Conservation (phyloP, 176 grass and related monocot genomes). For the Juncus effusus region DNA sequence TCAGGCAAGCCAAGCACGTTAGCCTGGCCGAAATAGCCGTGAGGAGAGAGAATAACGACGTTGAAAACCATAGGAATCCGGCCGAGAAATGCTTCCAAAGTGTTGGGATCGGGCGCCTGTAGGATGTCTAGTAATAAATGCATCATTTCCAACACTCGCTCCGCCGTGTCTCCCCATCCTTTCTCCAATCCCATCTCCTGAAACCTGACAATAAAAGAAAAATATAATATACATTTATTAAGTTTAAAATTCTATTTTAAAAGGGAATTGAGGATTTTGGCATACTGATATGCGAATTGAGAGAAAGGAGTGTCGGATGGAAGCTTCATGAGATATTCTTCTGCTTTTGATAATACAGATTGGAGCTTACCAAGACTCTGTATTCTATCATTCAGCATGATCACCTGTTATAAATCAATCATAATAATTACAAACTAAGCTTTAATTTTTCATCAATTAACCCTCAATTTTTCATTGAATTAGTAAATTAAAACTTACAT, state of each 20-base stretch:
- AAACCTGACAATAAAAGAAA: conserved; percentile 49
- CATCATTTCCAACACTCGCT: conserved; percentile 82
- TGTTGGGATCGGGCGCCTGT: conserved; percentile 89
- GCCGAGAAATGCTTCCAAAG: conserved; percentile 84
- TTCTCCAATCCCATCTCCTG: conserved; percentile 98
- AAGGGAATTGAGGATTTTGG: conserved; percentile 4
- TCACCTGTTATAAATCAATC: conserved; percentile 41
- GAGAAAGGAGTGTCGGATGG: conserved; percentile 62
- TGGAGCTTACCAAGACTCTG: conserved; percentile 74
- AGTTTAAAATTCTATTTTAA: background rate
- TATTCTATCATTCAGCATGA: conserved; percentile 97
- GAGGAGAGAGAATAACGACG: conserved; percentile 87
- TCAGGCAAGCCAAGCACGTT: conserved; percentile 97
- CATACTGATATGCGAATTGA: conserved; percentile 73
- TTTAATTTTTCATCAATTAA: background rate
- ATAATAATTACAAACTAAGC: conserved; percentile 17
- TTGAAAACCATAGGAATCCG: conserved; percentile 98
- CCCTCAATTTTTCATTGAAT: background rate
- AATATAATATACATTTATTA: background rate
- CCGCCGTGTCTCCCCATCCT: conserved; percentile 95
- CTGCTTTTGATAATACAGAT: conserved; percentile 78
- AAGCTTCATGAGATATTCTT: conserved; percentile 73
- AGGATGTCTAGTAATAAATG: conserved; percentile 89
- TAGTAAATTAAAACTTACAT: conserved; percentile 47
- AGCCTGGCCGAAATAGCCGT: conserved; percentile 98